Base-by-base conservation (phyloP, 2,329 filamentous ascomycete species). In the Pleomassaria siparia region DNA sequence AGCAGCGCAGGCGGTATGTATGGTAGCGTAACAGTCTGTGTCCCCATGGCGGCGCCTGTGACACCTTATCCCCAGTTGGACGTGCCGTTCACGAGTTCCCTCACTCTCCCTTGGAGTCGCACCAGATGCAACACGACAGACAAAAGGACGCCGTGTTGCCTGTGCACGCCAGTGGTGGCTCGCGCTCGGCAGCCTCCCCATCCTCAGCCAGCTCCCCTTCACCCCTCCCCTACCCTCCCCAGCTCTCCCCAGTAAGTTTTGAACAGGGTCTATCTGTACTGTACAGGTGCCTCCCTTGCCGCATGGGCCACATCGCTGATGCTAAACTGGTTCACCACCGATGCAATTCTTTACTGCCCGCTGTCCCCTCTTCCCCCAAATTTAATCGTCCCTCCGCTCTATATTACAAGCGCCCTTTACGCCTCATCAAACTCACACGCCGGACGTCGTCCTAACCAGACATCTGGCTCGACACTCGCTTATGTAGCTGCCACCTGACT, bases 21-120 rank as follows among this genome's bases (percentile, higher is more conserved):
- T 58, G 61, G 60, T 62, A 62, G 51, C 54, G 64, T 68, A 61
- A 59, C 60, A 67, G 59, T 62, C 55, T 65, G 61, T 67, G 60
- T 58, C 43, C 51, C 61, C 52, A 46, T 61, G 63, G 60, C 59
- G 44, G 46, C 35, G 25, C 48, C 61, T 56, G 65, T 66, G 60
- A 62, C 56, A 68, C 60, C 37, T 57, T 50, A 49, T 47, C 53
- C 39, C 16, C 30, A 10, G 41, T 6, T 10, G 22, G 9, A 53
- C 57, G 52, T 51, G 44, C 48, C 53, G 47, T 59, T 60, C 55
- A 58, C 58, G 54, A 30, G 53, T 58, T 45, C 55, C 58, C 53
- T 60, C 58, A 55, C 56, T 21, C 59, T 64, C 54, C 57, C 58
- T 60, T 60, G 40, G 43, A 46, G 60, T 62, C 50, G 56, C 58